Base-by-base conservation (phyloP, 1,284 basidiomycete species). In the Leccinum fuscescens region DNA sequence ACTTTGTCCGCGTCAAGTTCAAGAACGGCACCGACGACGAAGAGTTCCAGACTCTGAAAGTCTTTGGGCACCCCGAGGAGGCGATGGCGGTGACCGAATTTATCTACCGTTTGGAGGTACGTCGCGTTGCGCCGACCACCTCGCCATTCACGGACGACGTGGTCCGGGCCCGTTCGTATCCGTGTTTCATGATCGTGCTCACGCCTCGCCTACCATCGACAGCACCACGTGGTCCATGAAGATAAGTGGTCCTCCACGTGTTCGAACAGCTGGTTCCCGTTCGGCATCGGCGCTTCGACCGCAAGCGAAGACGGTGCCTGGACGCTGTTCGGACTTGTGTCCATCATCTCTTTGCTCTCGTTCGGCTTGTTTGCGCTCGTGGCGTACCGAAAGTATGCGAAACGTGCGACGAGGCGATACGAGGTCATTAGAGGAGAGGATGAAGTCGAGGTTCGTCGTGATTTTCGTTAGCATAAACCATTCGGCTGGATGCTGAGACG, bases 1-100 rank as follows among this genome's bases (percentile, higher is more conserved):
- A 90, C 75, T 90, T 89, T 78, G 79, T 94, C 65, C 85, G 89
- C 62, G 80, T 93, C 79, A 88, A 85, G 75, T 93, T 93, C 84
- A 88, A 86, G 77, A 95, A 95, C 72, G 91, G 92, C 22, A 89
- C 90, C 7, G 68, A 77, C 7, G 69, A 22, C 22, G 22, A 22
- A 22, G 22, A 22, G 22, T 22, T 22, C 27, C 27, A 29, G 27
- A 29, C 27, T 29, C 27, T 29, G 27, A 82, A 85, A 67, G 83
- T 87, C 67, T 89, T 89, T 70, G 84, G 80, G 33, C 85, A 89
- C 75, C 78, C 82, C 56, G 82, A 83, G 62, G 83, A 85, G 64
- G 15, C 27, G 2, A 85, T 92, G 58, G 83, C 89, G 29, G 81
- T 92, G 60, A 86, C 85, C 12, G 86, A 90, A 65, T 93, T 94